phyloP scores from a whole-genome alignment of 495 filamentous ascomycete genomes.

The Aspergillus nanangensis region DNA sequence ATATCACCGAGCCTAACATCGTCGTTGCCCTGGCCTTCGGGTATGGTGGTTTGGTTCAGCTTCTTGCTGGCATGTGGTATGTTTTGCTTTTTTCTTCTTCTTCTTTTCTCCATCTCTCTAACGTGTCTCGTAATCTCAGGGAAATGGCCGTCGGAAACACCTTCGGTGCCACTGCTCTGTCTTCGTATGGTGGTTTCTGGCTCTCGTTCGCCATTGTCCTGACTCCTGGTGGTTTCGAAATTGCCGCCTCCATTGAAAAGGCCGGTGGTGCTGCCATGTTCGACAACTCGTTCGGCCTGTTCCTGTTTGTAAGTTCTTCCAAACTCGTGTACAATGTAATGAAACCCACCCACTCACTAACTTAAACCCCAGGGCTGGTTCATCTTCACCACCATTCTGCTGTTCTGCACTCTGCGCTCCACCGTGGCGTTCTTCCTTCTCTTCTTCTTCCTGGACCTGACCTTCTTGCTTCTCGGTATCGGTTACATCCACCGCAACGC shows the following conservation, averaged over 20 bases:
- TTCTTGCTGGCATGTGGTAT: slow-evolving; percentile 96
- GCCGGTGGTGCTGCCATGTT: slow-evolving; percentile 32
- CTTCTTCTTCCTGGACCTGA: slow-evolving; percentile 90
- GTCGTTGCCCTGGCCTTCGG: slow-evolving; percentile 68
- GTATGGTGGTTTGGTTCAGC: slow-evolving; percentile 86
- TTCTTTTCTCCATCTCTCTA: neutral
- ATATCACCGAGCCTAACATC: slow-evolving; percentile 58
- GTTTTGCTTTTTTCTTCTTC: slow-evolving; percentile 28
- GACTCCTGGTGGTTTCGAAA: slow-evolving; percentile 72
- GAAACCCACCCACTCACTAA: neutral
- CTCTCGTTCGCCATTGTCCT: slow-evolving; percentile 83
- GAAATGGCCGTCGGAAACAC: slow-evolving; percentile 99
- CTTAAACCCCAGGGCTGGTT: slow-evolving; percentile 67
- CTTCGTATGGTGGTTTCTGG: slow-evolving; percentile 98
- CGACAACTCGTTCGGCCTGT: slow-evolving; percentile 73
- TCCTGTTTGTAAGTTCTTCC: slow-evolving; percentile 60
- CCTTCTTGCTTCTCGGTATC: slow-evolving; percentile 84
- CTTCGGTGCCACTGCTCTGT: slow-evolving; percentile 94
- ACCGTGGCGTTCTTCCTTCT: slow-evolving; percentile 95
- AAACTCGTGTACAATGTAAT: neutral
- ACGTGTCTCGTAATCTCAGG: slow-evolving; percentile 49
- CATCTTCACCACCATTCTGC: slow-evolving; percentile 89
- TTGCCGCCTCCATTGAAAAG: slow-evolving; percentile 28
- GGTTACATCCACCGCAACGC: slow-evolving; percentile 55
- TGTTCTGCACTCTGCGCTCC: slow-evolving; percentile 86